Evolutionary conservation across 2,329 filamentous ascomycete genomes (phyloP), one percentile per base, ranked within the genome.

Genomic region (Raffaelea ambrosiae): DNA sequence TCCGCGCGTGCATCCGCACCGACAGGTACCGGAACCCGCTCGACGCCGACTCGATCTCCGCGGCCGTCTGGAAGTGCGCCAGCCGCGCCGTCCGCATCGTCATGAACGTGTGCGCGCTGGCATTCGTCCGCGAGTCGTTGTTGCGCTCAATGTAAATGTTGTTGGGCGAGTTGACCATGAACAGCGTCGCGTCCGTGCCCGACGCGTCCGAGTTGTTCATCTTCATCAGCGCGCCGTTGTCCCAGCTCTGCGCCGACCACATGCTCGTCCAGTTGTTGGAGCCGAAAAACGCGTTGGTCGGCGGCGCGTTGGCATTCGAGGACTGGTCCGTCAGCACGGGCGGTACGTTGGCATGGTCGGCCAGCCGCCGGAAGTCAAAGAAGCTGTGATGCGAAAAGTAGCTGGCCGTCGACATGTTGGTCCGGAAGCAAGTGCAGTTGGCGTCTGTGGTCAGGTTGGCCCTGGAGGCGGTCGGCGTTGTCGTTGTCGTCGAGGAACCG

Each of bases 331-430:
- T 43, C 43, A 69, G 53, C 40, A 61, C 54, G 8, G 55, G 44
- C 1, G 69, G 66, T 9, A 66, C 61, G 41, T 58, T 54, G 3
- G 66, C 69, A 47, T 71, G 66, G 21, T 69, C 54, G 2, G 58
- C 39, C 19, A 73, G 65, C 36, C 59, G 60, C 41, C 73, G 63
- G 53, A 74, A 77, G 58, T 77, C 73, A 53, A 70, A 73, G 61
- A 77, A 76, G 35, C 59, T 55, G 56, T 73, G 74, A 18, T 63
- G 59, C 18, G 63, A 59, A 54, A 71, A 76, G 60, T 68, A 76
- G 39, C 58, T 56, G 21, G 64, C 57, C 40, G 62, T 63, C 13
- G 65, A 67, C 40, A 64, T 69, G 53, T 76, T 74, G 54, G 68
- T 73, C 44, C 71, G 57, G 54, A 66, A 77, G 56, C 74, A 76